Evolutionary conservation across 2,329 filamentous ascomycete species (phyloP).

Genomic region (Sporothrix schenckii): DNA sequence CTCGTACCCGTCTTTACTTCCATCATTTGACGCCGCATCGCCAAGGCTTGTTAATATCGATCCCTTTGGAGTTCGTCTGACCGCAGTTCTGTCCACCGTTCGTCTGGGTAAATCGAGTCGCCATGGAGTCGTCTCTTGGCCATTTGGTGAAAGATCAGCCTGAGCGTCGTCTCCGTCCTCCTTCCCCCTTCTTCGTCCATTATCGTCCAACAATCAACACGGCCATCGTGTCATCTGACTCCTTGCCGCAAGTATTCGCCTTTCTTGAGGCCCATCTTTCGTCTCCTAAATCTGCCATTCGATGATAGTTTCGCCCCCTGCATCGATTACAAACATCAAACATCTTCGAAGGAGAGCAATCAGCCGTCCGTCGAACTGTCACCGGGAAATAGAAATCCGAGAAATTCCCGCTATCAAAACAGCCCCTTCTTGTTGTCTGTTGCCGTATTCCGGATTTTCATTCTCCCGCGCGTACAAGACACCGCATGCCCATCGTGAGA

Average conservation of each 20-base stretch:
- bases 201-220: too few species aligned
- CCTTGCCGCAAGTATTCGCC: too few species aligned
- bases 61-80: background rate
- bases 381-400: background rate
- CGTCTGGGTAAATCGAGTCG: background rate
- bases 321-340: background rate
- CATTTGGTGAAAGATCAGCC: too few species aligned
- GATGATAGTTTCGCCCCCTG: too few species aligned
- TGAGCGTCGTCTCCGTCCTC: background rate
- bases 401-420: background rate
- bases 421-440: too few species aligned
- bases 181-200: background rate
- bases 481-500: too few species aligned
- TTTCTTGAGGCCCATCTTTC: too few species aligned
- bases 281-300: too few species aligned
- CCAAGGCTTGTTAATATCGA: slow-evolving; percentile 14
- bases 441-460: too few species aligned
- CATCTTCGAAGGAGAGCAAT: background rate
- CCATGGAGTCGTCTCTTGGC: background rate
- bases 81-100: background rate
- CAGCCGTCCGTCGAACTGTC: background rate
- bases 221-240: too few species aligned
- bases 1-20: background rate
- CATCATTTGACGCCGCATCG: background rate
- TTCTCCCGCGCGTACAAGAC: too few species aligned